A percentile compares a stretch with the other conserved stretches of the same genome.
Conservation (phyloP, 2,329 filamentous ascomycete species). For the Colletotrichum shisoi region DNA sequence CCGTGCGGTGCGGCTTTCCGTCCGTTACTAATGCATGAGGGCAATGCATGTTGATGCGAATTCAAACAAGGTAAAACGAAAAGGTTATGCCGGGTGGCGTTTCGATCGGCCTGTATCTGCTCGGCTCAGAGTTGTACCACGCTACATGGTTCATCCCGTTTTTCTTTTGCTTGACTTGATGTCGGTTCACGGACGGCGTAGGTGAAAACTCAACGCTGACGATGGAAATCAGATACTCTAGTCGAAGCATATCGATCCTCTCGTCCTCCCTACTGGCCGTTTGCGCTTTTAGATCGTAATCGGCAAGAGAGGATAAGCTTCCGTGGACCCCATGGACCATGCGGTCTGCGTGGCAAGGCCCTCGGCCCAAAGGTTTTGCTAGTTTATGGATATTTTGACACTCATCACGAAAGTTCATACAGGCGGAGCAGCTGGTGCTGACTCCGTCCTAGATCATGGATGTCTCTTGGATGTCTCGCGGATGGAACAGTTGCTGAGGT, state of each 20-base stretch:
- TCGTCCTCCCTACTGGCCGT: neutral
- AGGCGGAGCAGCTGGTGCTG: neutral
- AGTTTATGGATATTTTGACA: neutral
- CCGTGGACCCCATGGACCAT: neutral
- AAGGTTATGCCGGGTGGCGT: neutral
- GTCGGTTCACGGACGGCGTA: too few species aligned
- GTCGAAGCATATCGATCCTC: neutral
- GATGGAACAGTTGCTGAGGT: too few species aligned
- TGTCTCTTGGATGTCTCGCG: too few species aligned
- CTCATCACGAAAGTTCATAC: neutral
- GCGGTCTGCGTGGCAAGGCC: too few species aligned
- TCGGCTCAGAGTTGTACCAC: neutral
- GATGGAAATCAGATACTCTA: neutral
- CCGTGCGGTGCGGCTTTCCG: neutral
- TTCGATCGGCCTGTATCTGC: too few species aligned
- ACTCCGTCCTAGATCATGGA: neutral
- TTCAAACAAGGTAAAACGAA: neutral
- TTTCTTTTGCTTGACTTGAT: neutral
- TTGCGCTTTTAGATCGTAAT: neutral
- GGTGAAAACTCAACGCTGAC: neutral
- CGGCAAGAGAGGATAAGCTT: neutral
- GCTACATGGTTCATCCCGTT: neutral
- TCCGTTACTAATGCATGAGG: conserved; percentile 16
- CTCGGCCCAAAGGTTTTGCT: too few species aligned
- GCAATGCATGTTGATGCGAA: neutral